These are phyloP conservation scores for Chlorella sp. DNA, from an alignment of 139 green algal genomes.

Conservation along the genomic window DNA sequence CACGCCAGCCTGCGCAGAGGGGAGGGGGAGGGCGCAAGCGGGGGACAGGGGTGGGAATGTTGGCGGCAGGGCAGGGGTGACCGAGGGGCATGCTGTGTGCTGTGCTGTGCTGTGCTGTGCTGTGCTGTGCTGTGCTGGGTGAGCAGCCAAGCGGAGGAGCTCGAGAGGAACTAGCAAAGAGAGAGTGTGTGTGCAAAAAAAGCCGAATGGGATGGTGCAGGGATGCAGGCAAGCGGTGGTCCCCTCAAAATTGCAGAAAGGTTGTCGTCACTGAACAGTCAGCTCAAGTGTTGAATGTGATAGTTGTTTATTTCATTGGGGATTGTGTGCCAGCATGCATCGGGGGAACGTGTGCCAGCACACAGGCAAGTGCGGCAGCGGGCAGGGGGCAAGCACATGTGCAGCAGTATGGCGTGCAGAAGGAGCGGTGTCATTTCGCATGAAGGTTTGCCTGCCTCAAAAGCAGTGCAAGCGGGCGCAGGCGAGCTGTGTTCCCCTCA, in stretches of 20 bases:
- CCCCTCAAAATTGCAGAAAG: constrained; percentile 22
- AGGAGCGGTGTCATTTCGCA: not conserved
- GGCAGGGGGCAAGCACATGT: not conserved
- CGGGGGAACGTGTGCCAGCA: not conserved
- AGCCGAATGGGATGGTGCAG: not conserved
- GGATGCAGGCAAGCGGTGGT: not conserved
- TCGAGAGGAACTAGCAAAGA: not conserved
- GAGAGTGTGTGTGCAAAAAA: not conserved
- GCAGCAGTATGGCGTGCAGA: not conserved
- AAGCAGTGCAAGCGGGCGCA: not conserved
- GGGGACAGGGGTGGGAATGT: not conserved
- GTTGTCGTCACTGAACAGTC: constrained; percentile 11
- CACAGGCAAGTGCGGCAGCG: too few relatives aligned
- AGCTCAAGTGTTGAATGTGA: constrained; percentile 42
- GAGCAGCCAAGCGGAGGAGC: not conserved
- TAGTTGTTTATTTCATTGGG: constrained; percentile 31
- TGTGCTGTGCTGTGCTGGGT: not conserved
- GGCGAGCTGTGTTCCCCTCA: not conserved
- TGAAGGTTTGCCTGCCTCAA: too few relatives aligned
- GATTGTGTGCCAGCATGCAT: not conserved
- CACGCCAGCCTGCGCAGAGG: not conserved
- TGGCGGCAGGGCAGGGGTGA: not conserved
- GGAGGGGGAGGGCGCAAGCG: not conserved
- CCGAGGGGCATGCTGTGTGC: too few relatives aligned
- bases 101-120: too few relatives aligned